Base-by-base conservation (phyloP, 805 yeast genomes). In the Kuraishia cidri region DNA sequence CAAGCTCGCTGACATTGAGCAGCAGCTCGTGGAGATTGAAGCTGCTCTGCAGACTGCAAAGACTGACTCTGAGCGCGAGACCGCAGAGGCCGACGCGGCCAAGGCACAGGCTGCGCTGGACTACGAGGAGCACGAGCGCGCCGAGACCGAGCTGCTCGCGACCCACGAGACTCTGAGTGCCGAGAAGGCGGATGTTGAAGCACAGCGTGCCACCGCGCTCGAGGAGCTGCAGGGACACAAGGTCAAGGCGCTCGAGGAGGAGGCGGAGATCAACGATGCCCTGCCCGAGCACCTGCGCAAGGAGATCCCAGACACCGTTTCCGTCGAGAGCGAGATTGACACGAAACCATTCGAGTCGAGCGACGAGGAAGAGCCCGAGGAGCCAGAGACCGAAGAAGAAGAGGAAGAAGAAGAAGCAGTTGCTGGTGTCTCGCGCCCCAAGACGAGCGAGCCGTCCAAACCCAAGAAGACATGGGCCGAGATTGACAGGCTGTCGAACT, bases 231-330 rank as follows among this genome's bases (percentile, higher is more conserved):
- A 69, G 45, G 47, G 48, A 3, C 32, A 48, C 20, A 58, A 65
- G 39, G 49, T 58, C 42, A 45, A 55, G 26, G 54, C 72, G 23
- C 39, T 48, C 28, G 38, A 53, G 31, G 70, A 67, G 32, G 72
- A 65, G 42, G 65, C 60, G 44, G 60, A 57, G 34, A 67, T 72
- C 43, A 70, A 71, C 43, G 47, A 42, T 10, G 67, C 60, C 35
- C 61, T 69, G 39, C 79, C 79, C 9, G 74, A 66, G 31, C 79
- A 72, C 50, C 56, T 72, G 45, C 61, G 56, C 37, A 48, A 52
- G 39, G 57, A 55, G 10, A 37, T 55, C 14, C 35, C 44, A n/a
- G 50, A 46, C 28, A 38, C 33, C 11, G 31, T 48, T 17, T 40
- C 55, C 9, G 50, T 46, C 24, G 56, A 48, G 38, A 48, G 45